Percentiles rank a stretch among this genome's conserved stretches.
Conservation (phyloP, 1,139 yeast genomes). For the Yamadazyma dushanensis region DNA sequence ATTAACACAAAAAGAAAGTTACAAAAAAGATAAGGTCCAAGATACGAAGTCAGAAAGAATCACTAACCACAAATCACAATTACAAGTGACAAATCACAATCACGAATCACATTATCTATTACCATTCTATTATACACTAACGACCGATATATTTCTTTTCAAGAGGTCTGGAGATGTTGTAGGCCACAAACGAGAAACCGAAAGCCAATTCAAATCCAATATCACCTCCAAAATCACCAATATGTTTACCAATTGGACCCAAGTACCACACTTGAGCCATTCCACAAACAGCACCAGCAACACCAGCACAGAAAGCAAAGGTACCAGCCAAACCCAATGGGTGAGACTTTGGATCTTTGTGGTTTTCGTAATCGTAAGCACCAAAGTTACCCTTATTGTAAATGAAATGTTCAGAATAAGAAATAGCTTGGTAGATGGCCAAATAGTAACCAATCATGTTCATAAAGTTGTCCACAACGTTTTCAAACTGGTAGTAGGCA, state of each 20-base stretch:
- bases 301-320: constrained; percentile 78
- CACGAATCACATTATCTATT: no score
- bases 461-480: constrained; percentile 83
- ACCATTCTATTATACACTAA: constrained; percentile 20
- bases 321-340: constrained; percentile 81
- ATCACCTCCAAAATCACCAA: constrained; percentile 79
- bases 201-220: constrained; percentile 82
- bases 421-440: constrained; percentile 77
- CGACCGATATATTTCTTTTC: constrained; percentile 68
- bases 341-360: constrained; percentile 53
- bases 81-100: no score
- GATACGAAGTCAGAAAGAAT: no score
- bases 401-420: constrained; percentile 75
- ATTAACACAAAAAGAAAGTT: no score
- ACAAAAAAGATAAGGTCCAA: no score
- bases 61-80: no score
- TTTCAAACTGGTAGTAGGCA: constrained; percentile 71
- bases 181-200: constrained; percentile 67
- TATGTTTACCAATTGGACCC: constrained; percentile 63
- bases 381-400: constrained; percentile 60
- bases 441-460: constrained; percentile 87
- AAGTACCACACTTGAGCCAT: constrained; percentile 83
- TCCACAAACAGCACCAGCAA: constrained; percentile 81
- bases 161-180: constrained; percentile 59
- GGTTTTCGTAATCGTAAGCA: constrained; percentile 64